Conservation (phyloP, 1,139 yeast species). For the Saccharomyces hybrid region DNA sequence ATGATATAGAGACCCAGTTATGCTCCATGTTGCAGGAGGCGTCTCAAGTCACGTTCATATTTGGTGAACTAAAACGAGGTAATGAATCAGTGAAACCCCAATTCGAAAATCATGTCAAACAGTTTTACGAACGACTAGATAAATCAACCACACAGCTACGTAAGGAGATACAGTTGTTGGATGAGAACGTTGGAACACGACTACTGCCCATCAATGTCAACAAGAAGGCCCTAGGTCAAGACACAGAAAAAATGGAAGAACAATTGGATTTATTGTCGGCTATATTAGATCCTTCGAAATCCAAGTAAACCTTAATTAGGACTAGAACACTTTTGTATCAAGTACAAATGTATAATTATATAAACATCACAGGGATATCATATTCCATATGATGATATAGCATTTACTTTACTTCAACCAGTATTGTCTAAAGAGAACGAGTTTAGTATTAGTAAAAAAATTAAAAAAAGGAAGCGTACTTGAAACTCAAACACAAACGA, state of each 20-base stretch:
- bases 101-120: slow-evolving; percentile 24
- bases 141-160: slow-evolving; percentile 19
- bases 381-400: neutral
- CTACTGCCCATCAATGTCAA: slow-evolving; percentile 27
- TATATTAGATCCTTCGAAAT: neutral
- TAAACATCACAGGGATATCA: neutral
- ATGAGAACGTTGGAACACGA: slow-evolving; percentile 27
- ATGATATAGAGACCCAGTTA: slow-evolving; percentile 34
- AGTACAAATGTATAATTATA: neutral
- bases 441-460: neutral
- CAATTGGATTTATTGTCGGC: slow-evolving; percentile 12
- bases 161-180: slow-evolving; percentile 24
- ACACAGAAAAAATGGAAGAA: slow-evolving; percentile 27
- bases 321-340: neutral
- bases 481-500: neutral
- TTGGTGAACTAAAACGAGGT: slow-evolving; percentile 27
- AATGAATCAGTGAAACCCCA: slow-evolving; percentile 23
- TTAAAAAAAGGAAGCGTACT: neutral
- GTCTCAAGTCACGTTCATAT: slow-evolving; percentile 34
- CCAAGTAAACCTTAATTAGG: neutral
- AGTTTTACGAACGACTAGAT: slow-evolving; percentile 23
- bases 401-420: neutral
- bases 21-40: slow-evolving; percentile 35
- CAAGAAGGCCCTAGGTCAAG: slow-evolving; percentile 30
- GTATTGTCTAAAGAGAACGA: neutral